Base-by-base conservation (phyloP, 2,329 filamentous ascomycete species). In the Aspergillus phoenicis region DNA sequence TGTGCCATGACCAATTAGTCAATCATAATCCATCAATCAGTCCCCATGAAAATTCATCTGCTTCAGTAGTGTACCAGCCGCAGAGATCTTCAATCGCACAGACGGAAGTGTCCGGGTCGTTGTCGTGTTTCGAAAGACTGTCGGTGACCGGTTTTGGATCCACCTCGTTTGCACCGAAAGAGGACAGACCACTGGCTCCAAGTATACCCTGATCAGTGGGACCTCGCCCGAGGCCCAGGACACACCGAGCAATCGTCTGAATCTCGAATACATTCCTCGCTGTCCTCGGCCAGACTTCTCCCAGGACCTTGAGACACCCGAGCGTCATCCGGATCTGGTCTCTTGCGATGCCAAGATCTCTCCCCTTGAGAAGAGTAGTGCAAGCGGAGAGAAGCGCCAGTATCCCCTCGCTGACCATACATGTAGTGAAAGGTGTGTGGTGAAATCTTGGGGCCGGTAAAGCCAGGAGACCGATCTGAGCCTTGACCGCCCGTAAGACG, bases 251-350 rank as follows among this genome's bases (percentile, higher is more conserved):
- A 52, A 81, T 78, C 0, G 64, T 75, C 59, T 80, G 78, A 2
- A 80, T 72, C 63, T 80, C 78, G 13, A 67, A 59, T 0, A 81
- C 70, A 60, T 76, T 78, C 53, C 68, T 73, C 0, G 71, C 70
- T 5, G 71, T 73, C 33, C 74, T 66, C 0, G 77, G 72, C 79
- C 79, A 80, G 2, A 77, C n/a, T 6, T 72, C 68, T 1, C 70
- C 77, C 49, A 80, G 39, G 4, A 67, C 63, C 62, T 73, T 75
- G 8, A 80, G 68, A 58, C 74, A 80, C 0, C 78, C 78, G n/a
- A 81, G 75, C 4, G 65, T 76, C 68, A 80, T 71, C 5, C 77
- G 73, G 22, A 81, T 77, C 63, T 81, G 78, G 24, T 77, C 72
- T 59, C 79, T 68, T n/a, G 77, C 77, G 1, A 76, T 68, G 1